Percentiles rank a stretch among this genome's conserved stretches.
Evolutionary conservation across 805 yeast genomes (phyloP).

Genomic region (Dipodascus albidus): DNA sequence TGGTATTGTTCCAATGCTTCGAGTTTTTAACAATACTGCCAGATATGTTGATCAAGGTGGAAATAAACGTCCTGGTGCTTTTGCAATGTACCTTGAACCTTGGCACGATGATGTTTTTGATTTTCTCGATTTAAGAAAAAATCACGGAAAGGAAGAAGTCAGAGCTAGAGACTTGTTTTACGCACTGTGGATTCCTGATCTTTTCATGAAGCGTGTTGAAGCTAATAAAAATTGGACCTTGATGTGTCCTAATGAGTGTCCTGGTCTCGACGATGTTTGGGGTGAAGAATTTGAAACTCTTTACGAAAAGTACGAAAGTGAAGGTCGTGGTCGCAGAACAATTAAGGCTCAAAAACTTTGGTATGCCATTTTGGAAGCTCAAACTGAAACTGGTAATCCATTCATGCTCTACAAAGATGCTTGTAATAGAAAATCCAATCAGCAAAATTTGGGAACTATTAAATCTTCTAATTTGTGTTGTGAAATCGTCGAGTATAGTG

Average conservation of each 20-base stretch:
- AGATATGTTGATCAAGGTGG: constrained; percentile 98
- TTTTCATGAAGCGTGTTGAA: constrained; percentile 88
- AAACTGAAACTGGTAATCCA: constrained; percentile 94
- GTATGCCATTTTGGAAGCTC: constrained; percentile 82
- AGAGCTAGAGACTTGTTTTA: constrained; percentile 89
- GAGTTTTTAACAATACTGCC: constrained; percentile 92
- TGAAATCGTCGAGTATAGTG: constrained; percentile 86
- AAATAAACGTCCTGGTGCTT: constrained; percentile 95
- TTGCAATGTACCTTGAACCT: constrained; percentile 88
- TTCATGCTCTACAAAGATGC: constrained; percentile 91
- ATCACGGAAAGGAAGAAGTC: constrained; percentile 89
- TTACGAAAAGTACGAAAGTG: constrained; percentile 61
- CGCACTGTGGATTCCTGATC: constrained; percentile 91
- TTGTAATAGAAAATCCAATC: constrained; percentile 79
- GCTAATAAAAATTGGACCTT: constrained; percentile 72
- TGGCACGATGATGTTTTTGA: constrained; percentile 94
- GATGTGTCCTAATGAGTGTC: constrained; percentile 82
- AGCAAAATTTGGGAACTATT: constrained; percentile 82
- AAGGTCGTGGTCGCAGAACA: constrained; percentile 51
- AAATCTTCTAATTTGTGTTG: constrained; percentile 91
- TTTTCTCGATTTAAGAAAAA: constrained; percentile 75
- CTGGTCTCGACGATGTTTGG: constrained; percentile 70
- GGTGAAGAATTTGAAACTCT: constrained; percentile 74
- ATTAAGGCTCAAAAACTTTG: constrained; percentile 84
- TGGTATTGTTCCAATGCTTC: constrained; percentile 91